Base-by-base conservation (phyloP, 768 basidiomycete genomes). In the Psilocybe tampanensis region DNA sequence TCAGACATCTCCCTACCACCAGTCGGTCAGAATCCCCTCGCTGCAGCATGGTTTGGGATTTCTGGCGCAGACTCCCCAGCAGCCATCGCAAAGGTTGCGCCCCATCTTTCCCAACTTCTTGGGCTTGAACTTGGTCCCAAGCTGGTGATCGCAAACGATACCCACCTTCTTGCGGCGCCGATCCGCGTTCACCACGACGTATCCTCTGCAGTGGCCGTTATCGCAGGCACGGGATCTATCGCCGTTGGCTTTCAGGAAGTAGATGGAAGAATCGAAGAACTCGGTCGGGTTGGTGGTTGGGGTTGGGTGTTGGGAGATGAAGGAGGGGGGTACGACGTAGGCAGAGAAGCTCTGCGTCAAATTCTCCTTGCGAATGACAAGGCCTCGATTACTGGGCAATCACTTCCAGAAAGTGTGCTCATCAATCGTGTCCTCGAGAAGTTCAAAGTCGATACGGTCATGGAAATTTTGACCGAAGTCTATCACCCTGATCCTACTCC, bases 301-400 rank as follows among this genome's bases (percentile, higher is more conserved):
- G 90, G 91, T 0, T 92, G 90, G 89, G 85, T 92, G 18, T 75
- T 92, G 11, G 90, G 91, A 7, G 91, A 93, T 66, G 91, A 93
- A 67, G 92, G 92, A 11, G 86, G 90, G 19, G 92, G 92, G 11
- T 94, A 83, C 64, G 81, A 88, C 65, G 86, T 93, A 56, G 92
- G 92, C 6, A 78, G 89, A 34, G 89, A 90, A 66, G 80, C 91
- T 0, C 66, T 93, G 19, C 86, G 92, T 3, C 81, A 88, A 59
- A 79, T 93, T 47, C 73, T 90, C 47, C 60, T 75, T 7, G 82
- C 84, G 51, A 74, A 79, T 32, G 88, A 90, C 60, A 66, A 69
- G 24, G 74, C 80, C 19, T 80, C 82, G 2, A 73, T 80, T 6
- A 58, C 61, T n/a, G 70, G 68, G 2, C 58, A 52, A 4, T 66